These are phyloP conservation scores for Drosera spatulata DNA, from an alignment of 179 eudicot species.

Conservation along the genomic window DNA sequence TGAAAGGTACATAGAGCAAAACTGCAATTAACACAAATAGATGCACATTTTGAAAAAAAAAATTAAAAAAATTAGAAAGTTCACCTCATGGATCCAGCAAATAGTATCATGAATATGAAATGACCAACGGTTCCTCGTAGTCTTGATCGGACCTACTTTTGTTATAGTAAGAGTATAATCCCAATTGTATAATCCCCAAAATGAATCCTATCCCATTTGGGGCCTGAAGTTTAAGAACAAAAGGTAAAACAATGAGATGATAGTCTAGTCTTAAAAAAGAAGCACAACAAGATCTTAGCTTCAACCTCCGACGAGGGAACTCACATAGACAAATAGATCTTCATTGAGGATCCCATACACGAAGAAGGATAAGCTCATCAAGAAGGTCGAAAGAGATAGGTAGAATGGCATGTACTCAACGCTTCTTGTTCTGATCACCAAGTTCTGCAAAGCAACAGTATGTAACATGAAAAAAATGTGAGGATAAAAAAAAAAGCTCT, in stretches of 20 bases:
- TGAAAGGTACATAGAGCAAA: too few species aligned
- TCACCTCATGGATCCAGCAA: conserved; percentile 11
- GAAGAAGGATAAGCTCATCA: conserved; percentile 29
- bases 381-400: too few species aligned
- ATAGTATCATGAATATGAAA: conserved; percentile 29
- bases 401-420: too few species aligned
- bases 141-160: conserved; percentile 17
- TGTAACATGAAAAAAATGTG: neutral
- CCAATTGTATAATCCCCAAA: conserved; percentile 58
- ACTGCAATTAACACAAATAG: too few species aligned
- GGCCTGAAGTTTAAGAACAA: conserved; percentile 29
- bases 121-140: conserved; percentile 43
- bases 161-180: conserved; percentile 42
- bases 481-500: neutral
- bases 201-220: conserved; percentile 79
- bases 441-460: conserved; percentile 6
- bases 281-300: neutral
- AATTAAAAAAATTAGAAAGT: neutral
- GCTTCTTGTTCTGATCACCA: too few species aligned
- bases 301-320: conserved; percentile 7
- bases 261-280: neutral
- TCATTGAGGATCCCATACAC: conserved; percentile 49
- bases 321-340: conserved; percentile 64
- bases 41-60: neutral
- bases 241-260: neutral